Evolutionary conservation across 306 rosid genomes (phyloP).

Genomic region (Quercus aquifolioides): DNA sequence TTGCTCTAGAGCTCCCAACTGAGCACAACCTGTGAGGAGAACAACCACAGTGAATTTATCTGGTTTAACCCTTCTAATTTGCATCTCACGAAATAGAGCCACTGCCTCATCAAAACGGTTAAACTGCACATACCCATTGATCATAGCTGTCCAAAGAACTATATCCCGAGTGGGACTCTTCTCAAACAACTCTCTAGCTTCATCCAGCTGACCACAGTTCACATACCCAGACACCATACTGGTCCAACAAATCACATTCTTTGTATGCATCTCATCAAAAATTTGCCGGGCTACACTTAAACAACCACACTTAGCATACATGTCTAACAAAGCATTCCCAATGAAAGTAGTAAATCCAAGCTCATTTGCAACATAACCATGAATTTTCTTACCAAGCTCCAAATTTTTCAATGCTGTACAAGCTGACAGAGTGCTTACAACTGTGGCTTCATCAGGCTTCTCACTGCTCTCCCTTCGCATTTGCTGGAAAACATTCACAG

Average conservation of each 20-base stretch:
- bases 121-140: slow-evolving; percentile 45
- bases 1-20: too few species aligned
- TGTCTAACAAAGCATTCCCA: slow-evolving; percentile 25
- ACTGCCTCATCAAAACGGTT: slow-evolving; percentile 14
- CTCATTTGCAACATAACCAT: slow-evolving; percentile 27
- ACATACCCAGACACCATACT: slow-evolving; percentile 41
- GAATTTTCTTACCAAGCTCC: slow-evolving; percentile 40
- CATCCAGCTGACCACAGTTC: slow-evolving; percentile 32
- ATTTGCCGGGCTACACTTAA: slow-evolving; percentile 23
- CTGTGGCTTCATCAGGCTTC: slow-evolving; percentile 36
- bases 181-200: slow-evolving; percentile 46
- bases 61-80: too few species aligned
- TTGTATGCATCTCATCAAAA: slow-evolving; percentile 34
- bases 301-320: slow-evolving; percentile 40
- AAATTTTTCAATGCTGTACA: slow-evolving; percentile 30
- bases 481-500: slow-evolving; percentile 21
- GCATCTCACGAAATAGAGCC: too few species aligned
- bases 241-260: slow-evolving; percentile 45
- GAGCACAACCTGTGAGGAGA: too few species aligned
- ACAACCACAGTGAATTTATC: too few species aligned
- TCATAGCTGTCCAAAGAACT: slow-evolving; percentile 49
- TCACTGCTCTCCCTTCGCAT: slow-evolving; percentile 30
- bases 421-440: slow-evolving; percentile 43
- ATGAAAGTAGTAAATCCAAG: slow-evolving; percentile 19
- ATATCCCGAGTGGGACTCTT: slow-evolving; percentile 36